phyloP scores from a whole-genome alignment of 345 rosid genomes.

The Hirschfeldia incana region DNA sequence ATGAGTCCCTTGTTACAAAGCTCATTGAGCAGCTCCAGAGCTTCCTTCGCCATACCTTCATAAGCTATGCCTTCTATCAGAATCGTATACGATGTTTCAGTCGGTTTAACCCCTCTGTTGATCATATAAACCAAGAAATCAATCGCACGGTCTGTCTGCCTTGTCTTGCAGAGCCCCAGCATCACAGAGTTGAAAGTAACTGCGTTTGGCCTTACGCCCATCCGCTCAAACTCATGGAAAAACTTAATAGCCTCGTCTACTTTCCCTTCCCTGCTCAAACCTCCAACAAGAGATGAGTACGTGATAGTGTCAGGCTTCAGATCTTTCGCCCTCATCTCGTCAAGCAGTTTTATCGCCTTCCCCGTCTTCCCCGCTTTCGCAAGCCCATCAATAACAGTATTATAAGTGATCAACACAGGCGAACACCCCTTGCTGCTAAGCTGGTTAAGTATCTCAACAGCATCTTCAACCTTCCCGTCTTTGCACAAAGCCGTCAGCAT shows the following conservation, averaged over 20 bases:
- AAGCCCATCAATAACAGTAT: conserved; percentile 82
- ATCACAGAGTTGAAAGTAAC: conserved; percentile 71
- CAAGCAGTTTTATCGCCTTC: conserved; percentile 59
- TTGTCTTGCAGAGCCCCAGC: conserved; percentile 72
- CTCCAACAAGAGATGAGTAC: conserved; percentile 77
- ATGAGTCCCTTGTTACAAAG: conserved; percentile 69
- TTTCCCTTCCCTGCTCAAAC: conserved; percentile 79
- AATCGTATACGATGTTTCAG: conserved; percentile 72
- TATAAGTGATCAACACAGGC: conserved; percentile 76
- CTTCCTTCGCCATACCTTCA: conserved; percentile 84
- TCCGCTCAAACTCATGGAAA: conserved; percentile 70
- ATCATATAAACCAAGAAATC: conserved; percentile 87
- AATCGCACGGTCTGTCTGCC: conserved; percentile 73
- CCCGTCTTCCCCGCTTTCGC: conserved; percentile 80
- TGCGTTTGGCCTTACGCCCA: conserved; percentile 67
- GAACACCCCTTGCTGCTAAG: conserved; percentile 76
- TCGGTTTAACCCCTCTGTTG: conserved; percentile 70
- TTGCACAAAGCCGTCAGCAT: conserved; percentile 79
- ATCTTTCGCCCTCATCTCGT: conserved; percentile 77
- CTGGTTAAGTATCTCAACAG: conserved; percentile 85
- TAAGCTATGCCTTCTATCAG: conserved; percentile 82
- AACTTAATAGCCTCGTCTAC: conserved; percentile 73
- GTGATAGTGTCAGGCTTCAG: conserved; percentile 76
- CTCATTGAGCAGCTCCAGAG: conserved; percentile 63
- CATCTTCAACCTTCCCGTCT: conserved; percentile 83